Evolutionary conservation across 768 basidiomycete species (phyloP), one percentile per base, ranked within the genome.

Genomic region (Stropharia rugosoannulata): DNA sequence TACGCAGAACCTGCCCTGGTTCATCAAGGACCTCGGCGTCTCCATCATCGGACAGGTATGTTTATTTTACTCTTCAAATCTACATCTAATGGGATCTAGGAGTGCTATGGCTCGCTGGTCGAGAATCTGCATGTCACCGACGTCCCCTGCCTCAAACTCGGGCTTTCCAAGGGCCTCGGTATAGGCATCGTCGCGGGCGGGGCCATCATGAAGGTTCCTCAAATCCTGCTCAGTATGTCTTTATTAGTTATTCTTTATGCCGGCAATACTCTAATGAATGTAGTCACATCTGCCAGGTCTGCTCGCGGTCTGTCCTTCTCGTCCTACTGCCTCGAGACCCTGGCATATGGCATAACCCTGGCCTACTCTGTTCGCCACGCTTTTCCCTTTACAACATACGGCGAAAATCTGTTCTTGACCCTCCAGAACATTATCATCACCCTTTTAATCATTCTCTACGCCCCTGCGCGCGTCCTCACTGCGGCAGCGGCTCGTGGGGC

Each of bases 381-480:
- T 19, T 98, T 95, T 71, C 94, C 97, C 0, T 97, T 98, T 78
- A 93, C 92, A n/a, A 98, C 97, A 0, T 99, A 98, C 57, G 97
- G 97, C 65, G 97, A 99, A 72, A 98, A 96, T 76, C 69, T 95
- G 55, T 98, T 98, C 83, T 80, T 98, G 46, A 86, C 92, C 29
- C 65, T 94, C 56, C 94, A 96, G 71, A 94, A 96, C 75, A 77
- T 87, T 62, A 57, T 90, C 73, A 93, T 98, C 68, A 93, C 93
- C 13, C 79, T 94, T 64, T 84, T 95, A 63, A 96, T 96, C 71
- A 80, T 95, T 50, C 74, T 75, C 70, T 87, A 89, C 65, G 65
- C 80, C 13, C 79, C 83, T 4, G 37, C 36, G 1, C 44, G 58
- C 18, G 69, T 13, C 57, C 72, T 11, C 70, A 76, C 7, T 40